Conservation (phyloP, 208 protist species). For the Leishmania guyanensis region DNA sequence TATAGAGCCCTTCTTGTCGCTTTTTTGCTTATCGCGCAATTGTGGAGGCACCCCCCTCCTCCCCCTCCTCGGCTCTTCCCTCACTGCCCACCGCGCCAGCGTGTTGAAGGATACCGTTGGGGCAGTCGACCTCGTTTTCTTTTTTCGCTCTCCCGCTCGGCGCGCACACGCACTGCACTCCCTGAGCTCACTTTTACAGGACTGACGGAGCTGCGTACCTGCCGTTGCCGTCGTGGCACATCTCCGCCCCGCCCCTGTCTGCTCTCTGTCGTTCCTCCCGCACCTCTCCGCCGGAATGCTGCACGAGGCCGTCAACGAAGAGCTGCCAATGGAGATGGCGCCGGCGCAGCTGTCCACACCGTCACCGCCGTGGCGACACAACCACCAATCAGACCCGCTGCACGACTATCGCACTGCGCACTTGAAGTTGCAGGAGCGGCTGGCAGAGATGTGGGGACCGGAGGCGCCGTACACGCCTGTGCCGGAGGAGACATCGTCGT, state of each 20-base stretch:
- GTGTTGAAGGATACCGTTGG: not conserved
- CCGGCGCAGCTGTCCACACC: not conserved
- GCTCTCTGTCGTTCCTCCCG: not conserved
- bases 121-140: not conserved
- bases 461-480: constrained; percentile 40
- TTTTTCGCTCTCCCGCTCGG: not conserved
- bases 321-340: constrained; percentile 9
- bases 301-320: constrained; percentile 6
- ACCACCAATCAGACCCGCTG: constrained; percentile 8
- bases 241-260: not conserved
- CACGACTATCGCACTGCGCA: constrained; percentile 19
- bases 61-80: not conserved
- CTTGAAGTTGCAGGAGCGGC: constrained; percentile 13
- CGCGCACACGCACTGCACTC: not conserved
- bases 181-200: not conserved
- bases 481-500: constrained; percentile 41
- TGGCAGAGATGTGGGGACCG: constrained; percentile 54
- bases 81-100: not conserved
- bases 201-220: not conserved
- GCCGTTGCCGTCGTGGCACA: not conserved
- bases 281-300: not conserved
- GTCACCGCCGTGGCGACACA: not conserved
- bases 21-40: too few relatives aligned
- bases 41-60: too few relatives aligned
- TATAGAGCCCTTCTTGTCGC: too few relatives aligned